Evolutionary conservation across 202 grass and related monocot species (phyloP), one percentile per base, ranked within the genome.

Genomic region (Zizania palustris): DNA sequence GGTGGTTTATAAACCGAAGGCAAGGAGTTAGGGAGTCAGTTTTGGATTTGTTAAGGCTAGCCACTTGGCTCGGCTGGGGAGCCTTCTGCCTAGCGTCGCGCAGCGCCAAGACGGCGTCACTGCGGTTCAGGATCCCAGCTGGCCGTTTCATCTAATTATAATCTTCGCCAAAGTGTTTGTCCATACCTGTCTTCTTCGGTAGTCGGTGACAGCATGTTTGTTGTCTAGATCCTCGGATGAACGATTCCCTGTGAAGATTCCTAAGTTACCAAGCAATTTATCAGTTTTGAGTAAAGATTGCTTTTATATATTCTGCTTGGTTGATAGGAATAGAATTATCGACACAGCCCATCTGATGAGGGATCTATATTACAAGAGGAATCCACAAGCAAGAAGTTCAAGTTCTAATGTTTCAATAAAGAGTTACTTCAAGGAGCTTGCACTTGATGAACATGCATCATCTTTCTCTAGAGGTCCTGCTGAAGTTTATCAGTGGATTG

Each of bases 331-430:
- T 65, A 88, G 76, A 15, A 65, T 86, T 54, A 86, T 97, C 67
- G 77, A 64, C 63, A 60, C 75, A 35, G 73, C 65, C 51, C 84
- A 82, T 73, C 41, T 93, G 48, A 93, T 93, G 90, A 92, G 69
- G 43, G 91, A 88, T 84, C 78, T 90, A n/a, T 97, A 97, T 84
- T 80, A 86, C 76, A 92, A 97, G 66, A 92, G 73, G 56, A 91
- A 97, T 83, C 88, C 91, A 21, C 60, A 58, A 79, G 72, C 65
- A 71, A 84, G 41, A 58, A 44, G 55, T 58, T 80, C 78, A 67
- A 39, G 72, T 64, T 81, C 69, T 16, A 48, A 65, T 8, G 16
- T 88, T 82, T 88, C 84, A 39, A 59, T 86, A 28, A 90, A 82
- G 65, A 77, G 44, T 41, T 93, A 80, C 73, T 87, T 97, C 46